Percentiles rank a stretch among this genome's conserved stretches.
Conservation (phyloP, 2,329 filamentous ascomycete genomes). For the Blastomyces gilchristii region DNA sequence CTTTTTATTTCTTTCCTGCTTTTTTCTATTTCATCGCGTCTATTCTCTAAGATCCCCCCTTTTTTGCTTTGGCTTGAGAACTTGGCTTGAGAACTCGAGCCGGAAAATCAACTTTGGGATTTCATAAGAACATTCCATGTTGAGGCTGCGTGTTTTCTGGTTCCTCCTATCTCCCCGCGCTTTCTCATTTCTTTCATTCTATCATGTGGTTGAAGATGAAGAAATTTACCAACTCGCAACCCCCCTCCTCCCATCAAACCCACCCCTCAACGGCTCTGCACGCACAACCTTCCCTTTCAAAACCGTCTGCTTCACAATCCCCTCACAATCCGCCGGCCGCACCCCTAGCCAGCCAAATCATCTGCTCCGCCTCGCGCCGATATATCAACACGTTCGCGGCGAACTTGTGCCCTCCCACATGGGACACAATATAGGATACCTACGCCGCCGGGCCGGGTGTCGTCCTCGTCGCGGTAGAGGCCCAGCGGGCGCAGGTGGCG, state of each 20-base stretch:
- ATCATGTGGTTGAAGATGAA: not conserved
- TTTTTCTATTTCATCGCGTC: not conserved
- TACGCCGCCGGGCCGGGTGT: slow-evolving; percentile 80
- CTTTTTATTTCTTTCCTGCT: too few relatives aligned
- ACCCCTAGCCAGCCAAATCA: slow-evolving; percentile 88
- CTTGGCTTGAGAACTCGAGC: too few relatives aligned
- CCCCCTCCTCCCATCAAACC: slow-evolving; percentile 72
- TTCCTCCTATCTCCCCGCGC: not conserved
- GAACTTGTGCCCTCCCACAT: slow-evolving; percentile 95
- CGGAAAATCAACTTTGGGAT: too few relatives aligned
- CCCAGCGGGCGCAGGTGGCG: slow-evolving; percentile 76
- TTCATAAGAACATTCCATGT: not conserved
- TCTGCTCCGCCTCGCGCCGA: slow-evolving; percentile 57
- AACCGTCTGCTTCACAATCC: slow-evolving; percentile 77
- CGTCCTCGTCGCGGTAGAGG: slow-evolving; percentile 75
- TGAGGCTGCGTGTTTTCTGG: not conserved
- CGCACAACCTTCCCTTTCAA: slow-evolving; percentile 91
- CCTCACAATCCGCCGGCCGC: slow-evolving; percentile 80
- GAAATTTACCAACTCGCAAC: slow-evolving; percentile 70
- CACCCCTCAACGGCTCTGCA: slow-evolving; percentile 76
- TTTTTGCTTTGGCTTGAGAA: too few relatives aligned
- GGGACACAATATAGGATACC: slow-evolving; percentile 89
- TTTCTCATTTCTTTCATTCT: not conserved
- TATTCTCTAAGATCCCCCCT: not conserved
- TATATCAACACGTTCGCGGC: slow-evolving; percentile 92